phyloP scores from a whole-genome alignment of 331 rosid species.

The Rosa hybrid region DNA sequence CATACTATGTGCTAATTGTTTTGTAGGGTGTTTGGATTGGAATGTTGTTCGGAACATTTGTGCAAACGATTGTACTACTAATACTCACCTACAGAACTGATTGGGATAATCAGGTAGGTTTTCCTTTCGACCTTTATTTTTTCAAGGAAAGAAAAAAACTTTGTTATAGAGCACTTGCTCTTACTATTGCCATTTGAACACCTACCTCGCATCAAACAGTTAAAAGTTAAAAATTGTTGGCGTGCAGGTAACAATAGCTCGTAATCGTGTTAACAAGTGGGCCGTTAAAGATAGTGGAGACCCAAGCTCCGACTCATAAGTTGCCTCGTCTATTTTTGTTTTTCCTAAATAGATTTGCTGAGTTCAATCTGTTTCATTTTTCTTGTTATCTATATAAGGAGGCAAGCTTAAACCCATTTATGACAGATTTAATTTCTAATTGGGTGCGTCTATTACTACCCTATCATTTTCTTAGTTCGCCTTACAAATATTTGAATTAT shows the following conservation, averaged over 20 bases:
- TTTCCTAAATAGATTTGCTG: no score
- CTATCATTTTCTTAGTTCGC: no score
- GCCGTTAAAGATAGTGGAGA: no score
- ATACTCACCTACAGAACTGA: slow-evolving; percentile 50
- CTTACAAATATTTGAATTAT: no score
- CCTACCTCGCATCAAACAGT: neutral
- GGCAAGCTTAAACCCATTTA: no score
- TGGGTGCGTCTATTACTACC: no score
- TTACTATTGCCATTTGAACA: neutral
- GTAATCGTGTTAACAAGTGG: slow-evolving; percentile 23
- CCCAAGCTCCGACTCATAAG: no score
- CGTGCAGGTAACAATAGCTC: slow-evolving; percentile 25
- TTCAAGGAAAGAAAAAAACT: no score
- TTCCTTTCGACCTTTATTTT: neutral
- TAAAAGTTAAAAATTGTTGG: neutral
- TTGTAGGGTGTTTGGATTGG: slow-evolving; percentile 65
- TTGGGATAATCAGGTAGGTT: slow-evolving; percentile 58
- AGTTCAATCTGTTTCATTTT: no score
- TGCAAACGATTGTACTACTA: slow-evolving; percentile 48
- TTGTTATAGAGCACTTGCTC: neutral
- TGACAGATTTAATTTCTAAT: no score
- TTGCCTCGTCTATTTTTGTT: no score
- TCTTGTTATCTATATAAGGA: no score
- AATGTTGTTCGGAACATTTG: slow-evolving; percentile 55
- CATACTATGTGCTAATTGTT: neutral